These are phyloP conservation scores for Pulveroboletus sp. DNA, from an alignment of 768 basidiomycete genomes.

Conservation along the genomic window DNA sequence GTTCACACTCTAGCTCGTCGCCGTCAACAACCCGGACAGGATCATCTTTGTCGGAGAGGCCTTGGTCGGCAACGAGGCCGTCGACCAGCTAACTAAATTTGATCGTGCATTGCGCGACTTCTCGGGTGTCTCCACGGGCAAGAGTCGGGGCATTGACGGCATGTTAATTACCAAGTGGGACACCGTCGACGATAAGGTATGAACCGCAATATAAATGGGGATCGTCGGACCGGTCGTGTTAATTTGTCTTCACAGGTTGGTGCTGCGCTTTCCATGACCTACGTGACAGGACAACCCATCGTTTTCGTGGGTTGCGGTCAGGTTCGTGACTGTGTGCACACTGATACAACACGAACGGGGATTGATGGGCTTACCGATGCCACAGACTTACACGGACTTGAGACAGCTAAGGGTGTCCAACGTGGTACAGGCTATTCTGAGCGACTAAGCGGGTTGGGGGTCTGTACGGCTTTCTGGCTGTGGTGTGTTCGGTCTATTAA, in stretches of 20 bases:
- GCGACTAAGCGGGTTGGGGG: slow-evolving; percentile 42
- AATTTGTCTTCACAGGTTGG: slow-evolving; percentile 62
- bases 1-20: slow-evolving; percentile 58
- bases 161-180: slow-evolving; percentile 99
- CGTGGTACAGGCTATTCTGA: slow-evolving; percentile 89
- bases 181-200: slow-evolving; percentile 93
- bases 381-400: slow-evolving; percentile 92
- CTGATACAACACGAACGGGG: neutral
- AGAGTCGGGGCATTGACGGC: slow-evolving; percentile 92
- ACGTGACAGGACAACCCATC: slow-evolving; percentile 97
- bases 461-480: neutral
- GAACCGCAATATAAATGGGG: neutral
- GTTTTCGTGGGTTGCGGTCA: slow-evolving; percentile 97
- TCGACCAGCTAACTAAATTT: slow-evolving; percentile 96
- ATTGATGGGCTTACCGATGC: slow-evolving; percentile 7
- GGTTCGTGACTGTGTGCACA: slow-evolving; percentile 42
- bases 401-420: slow-evolving; percentile 86
- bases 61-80: slow-evolving; percentile 96
- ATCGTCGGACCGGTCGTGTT: neutral
- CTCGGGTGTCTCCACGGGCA: slow-evolving; percentile 60
- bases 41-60: slow-evolving; percentile 98
- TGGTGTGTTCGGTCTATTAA: neutral
- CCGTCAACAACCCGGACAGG: slow-evolving; percentile 94
- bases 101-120: slow-evolving; percentile 93
- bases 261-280: slow-evolving; percentile 97